A percentile compares a stretch with the other conserved stretches of the same genome.
phyloP scores from a whole-genome alignment of 257 asterid genomes.

The Solanum appendiculatum region DNA sequence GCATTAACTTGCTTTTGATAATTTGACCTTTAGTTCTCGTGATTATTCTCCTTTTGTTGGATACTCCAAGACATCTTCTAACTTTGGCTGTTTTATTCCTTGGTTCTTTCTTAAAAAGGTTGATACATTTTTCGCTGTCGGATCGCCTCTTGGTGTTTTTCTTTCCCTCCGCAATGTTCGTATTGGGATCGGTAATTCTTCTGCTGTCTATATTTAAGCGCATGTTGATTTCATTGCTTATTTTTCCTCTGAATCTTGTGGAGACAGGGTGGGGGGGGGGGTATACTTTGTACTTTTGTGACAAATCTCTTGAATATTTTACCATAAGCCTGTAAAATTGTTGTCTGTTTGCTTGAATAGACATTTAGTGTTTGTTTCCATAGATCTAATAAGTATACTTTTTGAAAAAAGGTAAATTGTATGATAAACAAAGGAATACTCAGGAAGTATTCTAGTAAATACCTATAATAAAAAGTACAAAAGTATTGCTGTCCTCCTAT shows the following conservation, averaged over 20 bases:
- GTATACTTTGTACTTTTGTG: neutral
- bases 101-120: slow-evolving; percentile 45
- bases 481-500: neutral
- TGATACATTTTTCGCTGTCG: slow-evolving; percentile 92
- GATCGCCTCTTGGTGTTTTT: slow-evolving; percentile 96
- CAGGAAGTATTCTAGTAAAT: neutral
- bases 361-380: neutral
- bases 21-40: neutral
- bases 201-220: neutral
- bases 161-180: slow-evolving; percentile 95
- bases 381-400: neutral
- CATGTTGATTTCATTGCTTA: neutral
- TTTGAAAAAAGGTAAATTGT: neutral
- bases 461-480: neutral
- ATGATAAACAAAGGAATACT: neutral
- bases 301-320: neutral
- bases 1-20: neutral
- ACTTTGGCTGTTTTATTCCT: neutral
- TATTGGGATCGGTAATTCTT: slow-evolving; percentile 72
- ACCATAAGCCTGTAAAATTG: neutral
- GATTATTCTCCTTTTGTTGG: neutral
- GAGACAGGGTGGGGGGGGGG: neutral
- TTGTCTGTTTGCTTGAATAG: neutral
- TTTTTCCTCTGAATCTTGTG: neutral
- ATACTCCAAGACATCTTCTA: neutral